Conservation (phyloP, 805 yeast species). For the Metschnikowia noctiluminum region DNA sequence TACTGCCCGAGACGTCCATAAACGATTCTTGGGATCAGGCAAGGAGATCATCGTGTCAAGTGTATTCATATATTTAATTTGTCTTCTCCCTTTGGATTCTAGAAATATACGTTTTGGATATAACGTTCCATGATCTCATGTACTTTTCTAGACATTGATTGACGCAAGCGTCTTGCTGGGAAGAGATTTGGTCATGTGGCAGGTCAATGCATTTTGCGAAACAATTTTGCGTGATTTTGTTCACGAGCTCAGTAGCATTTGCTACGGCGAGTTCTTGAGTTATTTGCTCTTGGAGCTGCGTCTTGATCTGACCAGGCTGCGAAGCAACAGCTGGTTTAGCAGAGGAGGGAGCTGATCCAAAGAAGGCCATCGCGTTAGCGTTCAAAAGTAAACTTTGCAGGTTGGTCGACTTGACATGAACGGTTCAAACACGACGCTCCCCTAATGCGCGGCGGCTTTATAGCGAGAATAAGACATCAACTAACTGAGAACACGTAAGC, state of each 20-base stretch:
- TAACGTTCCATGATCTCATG: constrained; percentile 86
- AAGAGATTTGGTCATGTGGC: constrained; percentile 51
- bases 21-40: no score
- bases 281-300: constrained; percentile 65
- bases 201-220: constrained; percentile 69
- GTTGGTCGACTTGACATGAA: no score
- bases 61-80: constrained; percentile 5
- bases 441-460: neutral
- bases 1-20: no score
- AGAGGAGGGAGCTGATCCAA: constrained; percentile 13
- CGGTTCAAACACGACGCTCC: neutral
- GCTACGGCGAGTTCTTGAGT: constrained; percentile 86
- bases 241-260: constrained; percentile 83
- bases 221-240: constrained; percentile 82
- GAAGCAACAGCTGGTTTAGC: constrained; percentile 9
- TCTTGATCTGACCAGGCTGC: constrained; percentile 37
- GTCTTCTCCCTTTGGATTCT: constrained; percentile 53
- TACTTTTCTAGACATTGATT: constrained; percentile 80
- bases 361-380: constrained; percentile 15
- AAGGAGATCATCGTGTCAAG: neutral
- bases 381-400: neutral
- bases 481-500: no score
- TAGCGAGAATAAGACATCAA: no score
- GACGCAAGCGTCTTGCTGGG: constrained; percentile 63
- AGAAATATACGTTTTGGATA: constrained; percentile 71